Conservation (phyloP, 2,329 filamentous ascomycete genomes). For the Ophiocordyceps robertsii region DNA sequence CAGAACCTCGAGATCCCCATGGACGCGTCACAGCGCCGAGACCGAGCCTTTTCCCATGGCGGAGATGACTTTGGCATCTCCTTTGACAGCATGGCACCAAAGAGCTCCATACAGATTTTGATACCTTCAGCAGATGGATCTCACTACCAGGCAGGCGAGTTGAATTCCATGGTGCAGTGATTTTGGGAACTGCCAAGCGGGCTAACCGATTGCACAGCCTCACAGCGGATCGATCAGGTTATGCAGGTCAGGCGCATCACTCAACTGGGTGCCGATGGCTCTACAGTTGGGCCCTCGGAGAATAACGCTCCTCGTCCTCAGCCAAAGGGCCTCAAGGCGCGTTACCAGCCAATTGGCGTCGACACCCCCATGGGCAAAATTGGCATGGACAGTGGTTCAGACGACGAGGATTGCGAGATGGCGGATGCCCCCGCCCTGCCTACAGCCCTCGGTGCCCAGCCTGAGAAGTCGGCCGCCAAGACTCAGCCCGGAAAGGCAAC, state of each 20-base stretch:
- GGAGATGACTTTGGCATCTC: slow-evolving; percentile 49
- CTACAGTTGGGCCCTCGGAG: slow-evolving; percentile 25
- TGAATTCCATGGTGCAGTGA: too few species aligned
- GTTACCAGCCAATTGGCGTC: slow-evolving; percentile 54
- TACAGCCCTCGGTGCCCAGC: slow-evolving; percentile 5
- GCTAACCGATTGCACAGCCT: slow-evolving; percentile 9
- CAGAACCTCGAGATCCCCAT: slow-evolving; percentile 49
- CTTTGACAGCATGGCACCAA: slow-evolving; percentile 36
- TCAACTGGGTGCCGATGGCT: slow-evolving; percentile 31
- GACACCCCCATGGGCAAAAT: slow-evolving; percentile 20
- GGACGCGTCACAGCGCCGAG: slow-evolving; percentile 37
- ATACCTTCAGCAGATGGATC: slow-evolving; percentile 43
- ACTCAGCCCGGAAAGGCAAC: slow-evolving; percentile 7
- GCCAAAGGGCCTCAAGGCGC: slow-evolving; percentile 52
- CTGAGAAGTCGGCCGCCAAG: not conserved
- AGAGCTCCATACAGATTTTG: slow-evolving; percentile 41
- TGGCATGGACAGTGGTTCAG: slow-evolving; percentile 20
- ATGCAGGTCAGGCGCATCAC: slow-evolving; percentile 54
- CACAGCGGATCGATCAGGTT: slow-evolving; percentile 38
- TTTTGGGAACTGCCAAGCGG: too few species aligned
- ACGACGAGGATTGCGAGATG: slow-evolving; percentile 32
- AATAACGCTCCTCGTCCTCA: slow-evolving; percentile 46
- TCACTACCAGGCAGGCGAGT: slow-evolving; percentile 40
- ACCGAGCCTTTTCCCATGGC: slow-evolving; percentile 46
- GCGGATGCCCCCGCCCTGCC: slow-evolving; percentile 19